Conservation (phyloP, 2,329 filamentous ascomycete species). For the Biscogniauxia sp. region DNA sequence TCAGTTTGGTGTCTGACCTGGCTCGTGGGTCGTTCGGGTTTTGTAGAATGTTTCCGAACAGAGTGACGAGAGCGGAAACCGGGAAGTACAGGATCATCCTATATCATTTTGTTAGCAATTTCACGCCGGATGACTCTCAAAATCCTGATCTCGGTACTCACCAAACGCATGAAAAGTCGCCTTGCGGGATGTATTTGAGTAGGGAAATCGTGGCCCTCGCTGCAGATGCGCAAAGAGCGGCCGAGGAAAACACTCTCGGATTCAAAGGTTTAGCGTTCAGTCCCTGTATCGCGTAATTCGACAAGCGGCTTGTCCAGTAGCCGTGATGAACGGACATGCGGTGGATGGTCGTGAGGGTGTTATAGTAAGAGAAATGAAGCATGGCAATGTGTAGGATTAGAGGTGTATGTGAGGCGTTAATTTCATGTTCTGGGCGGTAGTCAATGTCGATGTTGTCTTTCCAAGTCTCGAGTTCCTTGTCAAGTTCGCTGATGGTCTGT, state of each 20-base stretch:
- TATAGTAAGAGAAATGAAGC: conserved; percentile 96
- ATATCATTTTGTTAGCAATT: conserved; percentile 6
- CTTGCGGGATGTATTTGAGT: conserved; percentile 93
- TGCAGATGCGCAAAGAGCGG: conserved; percentile 87
- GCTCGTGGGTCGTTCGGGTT: conserved; percentile 89
- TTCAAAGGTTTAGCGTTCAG: conserved; percentile 89
- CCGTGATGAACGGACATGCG: conserved; percentile 98
- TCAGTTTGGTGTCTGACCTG: conserved; percentile 82
- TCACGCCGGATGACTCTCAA: not conserved
- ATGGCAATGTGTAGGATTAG: conserved; percentile 94
- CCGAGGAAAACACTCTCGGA: conserved; percentile 90
- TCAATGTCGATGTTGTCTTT: conserved; percentile 94
- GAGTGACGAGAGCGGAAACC: conserved; percentile 87
- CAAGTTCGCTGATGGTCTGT: conserved; percentile 93
- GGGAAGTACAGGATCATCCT: conserved; percentile 95
- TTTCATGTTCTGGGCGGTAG: conserved; percentile 95
- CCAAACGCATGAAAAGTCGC: conserved; percentile 94
- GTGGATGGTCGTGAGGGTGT: conserved; percentile 95
- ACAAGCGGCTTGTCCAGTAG: conserved; percentile 94
- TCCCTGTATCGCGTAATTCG: conserved; percentile 92
- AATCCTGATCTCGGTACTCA: conserved; percentile 46
- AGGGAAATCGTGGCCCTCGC: conserved; percentile 90
- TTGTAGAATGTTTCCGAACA: conserved; percentile 95
- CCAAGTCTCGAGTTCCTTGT: conserved; percentile 88
- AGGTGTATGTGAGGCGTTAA: conserved; percentile 87